These are phyloP conservation scores for Phialophora tarda DNA, from an alignment of 2,329 filamentous ascomycete genomes.

Conservation along the genomic window DNA sequence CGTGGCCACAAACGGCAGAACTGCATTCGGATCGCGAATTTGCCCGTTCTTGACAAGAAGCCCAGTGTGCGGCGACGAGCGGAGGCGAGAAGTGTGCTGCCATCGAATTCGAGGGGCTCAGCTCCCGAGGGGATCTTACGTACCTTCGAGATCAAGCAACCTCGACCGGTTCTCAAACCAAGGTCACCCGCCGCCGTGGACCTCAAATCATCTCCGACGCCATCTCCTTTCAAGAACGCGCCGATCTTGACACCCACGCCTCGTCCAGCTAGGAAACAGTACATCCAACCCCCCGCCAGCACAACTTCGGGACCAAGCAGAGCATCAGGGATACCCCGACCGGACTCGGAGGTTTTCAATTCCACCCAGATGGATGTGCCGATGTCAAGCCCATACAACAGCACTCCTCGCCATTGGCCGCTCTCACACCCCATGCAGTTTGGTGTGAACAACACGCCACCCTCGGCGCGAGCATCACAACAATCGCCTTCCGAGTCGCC, in stretches of 20 bases:
- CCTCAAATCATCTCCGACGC: constrained; percentile 14
- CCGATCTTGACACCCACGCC: constrained; percentile 27
- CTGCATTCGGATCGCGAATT: constrained; percentile 48
- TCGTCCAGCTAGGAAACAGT: constrained; percentile 21
- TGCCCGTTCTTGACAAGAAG: constrained; percentile 20
- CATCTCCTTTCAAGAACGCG: constrained; percentile 29
- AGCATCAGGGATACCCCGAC: constrained; percentile 22
- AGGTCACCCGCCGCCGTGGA: neutral
- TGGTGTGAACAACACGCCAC: constrained; percentile 16
- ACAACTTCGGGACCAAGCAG: neutral
- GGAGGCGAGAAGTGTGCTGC: constrained; percentile 25
- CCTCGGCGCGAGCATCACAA: constrained; percentile 15
- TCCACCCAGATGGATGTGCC: constrained; percentile 2
- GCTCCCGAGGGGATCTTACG: neutral
- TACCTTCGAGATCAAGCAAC: constrained; percentile 6
- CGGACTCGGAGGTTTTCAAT: constrained; percentile 31
- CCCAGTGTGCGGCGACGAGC: constrained; percentile 14
- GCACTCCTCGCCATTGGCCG: constrained; percentile 22
- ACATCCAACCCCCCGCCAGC: constrained; percentile 10
- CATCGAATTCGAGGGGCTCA: no score
- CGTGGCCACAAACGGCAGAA: constrained; percentile 52
- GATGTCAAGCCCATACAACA: constrained; percentile 3
- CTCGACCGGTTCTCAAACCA: constrained; percentile 1
- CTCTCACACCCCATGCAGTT: constrained; percentile 13
- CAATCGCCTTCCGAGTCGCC: constrained; percentile 25